A percentile compares a stretch with the other conserved stretches of the same genome.
Evolutionary conservation across 2,329 filamentous ascomycete genomes (phyloP).

Genomic region (Pseudogymnoascus sp.): DNA sequence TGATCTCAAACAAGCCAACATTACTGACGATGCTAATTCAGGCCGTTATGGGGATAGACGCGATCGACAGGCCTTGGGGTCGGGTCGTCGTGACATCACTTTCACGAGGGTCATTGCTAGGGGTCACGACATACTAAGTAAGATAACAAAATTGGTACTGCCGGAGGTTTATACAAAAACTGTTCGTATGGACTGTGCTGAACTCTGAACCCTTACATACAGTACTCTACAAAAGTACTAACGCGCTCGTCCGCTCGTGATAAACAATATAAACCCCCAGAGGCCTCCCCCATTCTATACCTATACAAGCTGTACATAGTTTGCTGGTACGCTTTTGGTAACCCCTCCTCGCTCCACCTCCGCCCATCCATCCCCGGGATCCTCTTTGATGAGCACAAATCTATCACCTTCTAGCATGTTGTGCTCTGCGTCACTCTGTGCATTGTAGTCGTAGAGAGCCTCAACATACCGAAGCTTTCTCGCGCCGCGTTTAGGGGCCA

Average conservation of each 20-base stretch:
- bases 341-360: constrained; percentile 89
- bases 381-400: constrained; percentile 81
- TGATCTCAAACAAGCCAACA: constrained; percentile 4
- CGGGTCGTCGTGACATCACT: constrained; percentile 2
- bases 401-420: constrained; percentile 85
- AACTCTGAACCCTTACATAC: constrained; percentile 2
- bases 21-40: constrained; percentile 4
- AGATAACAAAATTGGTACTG: background rate
- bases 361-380: constrained; percentile 89
- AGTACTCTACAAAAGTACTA: constrained; percentile 4
- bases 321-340: constrained; percentile 84
- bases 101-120: background rate
- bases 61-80: background rate
- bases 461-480: constrained; percentile 94
- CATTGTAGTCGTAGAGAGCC: constrained; percentile 84
- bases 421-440: constrained; percentile 78
- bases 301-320: constrained; percentile 63
- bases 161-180: background rate
- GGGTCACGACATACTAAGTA: background rate
- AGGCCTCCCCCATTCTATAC: background rate
- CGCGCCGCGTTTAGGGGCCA: constrained; percentile 81
- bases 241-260: background rate
- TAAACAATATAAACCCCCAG: background rate
- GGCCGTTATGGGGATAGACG: background rate
- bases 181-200: background rate